These are phyloP conservation scores for Leccinum sublutescens DNA, from an alignment of 768 basidiomycete genomes.

Conservation along the genomic window DNA sequence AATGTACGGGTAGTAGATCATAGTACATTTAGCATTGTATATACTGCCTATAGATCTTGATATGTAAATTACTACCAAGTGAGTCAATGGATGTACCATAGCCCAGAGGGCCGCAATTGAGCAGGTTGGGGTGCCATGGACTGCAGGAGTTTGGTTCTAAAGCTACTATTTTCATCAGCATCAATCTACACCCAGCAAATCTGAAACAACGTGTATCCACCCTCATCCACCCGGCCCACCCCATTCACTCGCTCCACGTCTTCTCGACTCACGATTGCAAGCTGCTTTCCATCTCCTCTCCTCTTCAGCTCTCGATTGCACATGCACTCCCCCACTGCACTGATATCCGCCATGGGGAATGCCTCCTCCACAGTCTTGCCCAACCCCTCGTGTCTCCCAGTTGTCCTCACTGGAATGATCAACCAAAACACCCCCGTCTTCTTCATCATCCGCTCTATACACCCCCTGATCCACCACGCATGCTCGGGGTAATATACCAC, in stretches of 20 bases:
- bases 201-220: background rate
- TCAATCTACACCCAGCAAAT: background rate
- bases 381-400: conserved; percentile 61
- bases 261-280: conserved; percentile 49
- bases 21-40: conserved; percentile 1
- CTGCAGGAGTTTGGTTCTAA: too few relatives aligned
- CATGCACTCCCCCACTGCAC: background rate
- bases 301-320: background rate
- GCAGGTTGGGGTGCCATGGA: too few relatives aligned
- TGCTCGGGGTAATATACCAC: conserved; percentile 74
- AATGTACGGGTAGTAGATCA: background rate
- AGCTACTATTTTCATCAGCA: too few relatives aligned
- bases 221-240: conserved; percentile 43
- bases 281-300: conserved; percentile 13
- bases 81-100: background rate
- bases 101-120: too few relatives aligned
- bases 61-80: conserved; percentile 4
- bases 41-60: conserved; percentile 4
- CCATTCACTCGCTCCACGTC: conserved; percentile 50
- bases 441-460: conserved; percentile 52
- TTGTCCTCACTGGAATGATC: conserved; percentile 66
- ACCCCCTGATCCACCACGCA: conserved; percentile 64
- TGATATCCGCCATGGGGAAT: conserved; percentile 36
- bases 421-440: conserved; percentile 63
- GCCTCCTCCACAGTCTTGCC: conserved; percentile 52